Evolutionary conservation across 1,284 basidiomycete species (phyloP).

Genomic region (Apiotrichum laibachii): DNA sequence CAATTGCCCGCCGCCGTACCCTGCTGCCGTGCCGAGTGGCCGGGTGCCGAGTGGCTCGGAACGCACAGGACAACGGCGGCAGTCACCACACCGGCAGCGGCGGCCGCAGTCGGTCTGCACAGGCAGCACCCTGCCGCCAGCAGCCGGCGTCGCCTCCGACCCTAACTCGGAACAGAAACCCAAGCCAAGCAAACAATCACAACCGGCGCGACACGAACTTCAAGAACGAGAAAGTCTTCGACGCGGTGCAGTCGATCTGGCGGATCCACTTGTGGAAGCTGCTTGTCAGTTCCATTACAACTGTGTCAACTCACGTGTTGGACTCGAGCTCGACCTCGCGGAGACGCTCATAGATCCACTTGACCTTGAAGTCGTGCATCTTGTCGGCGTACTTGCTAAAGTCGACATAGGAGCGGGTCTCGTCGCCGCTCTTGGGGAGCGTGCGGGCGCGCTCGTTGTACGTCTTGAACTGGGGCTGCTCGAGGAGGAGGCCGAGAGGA

Average conservation of each 20-base stretch:
- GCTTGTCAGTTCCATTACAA: neutral
- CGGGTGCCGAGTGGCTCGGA: no score
- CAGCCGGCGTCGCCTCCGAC: neutral
- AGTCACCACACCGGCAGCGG: no score
- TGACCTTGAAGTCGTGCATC: constrained; percentile 77
- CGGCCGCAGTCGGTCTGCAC: no score
- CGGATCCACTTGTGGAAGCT: constrained; percentile 49
- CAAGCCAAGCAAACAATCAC: neutral
- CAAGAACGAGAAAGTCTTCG: constrained; percentile 33
- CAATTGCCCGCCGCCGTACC: no score
- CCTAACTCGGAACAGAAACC: neutral
- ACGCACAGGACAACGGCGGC: no score
- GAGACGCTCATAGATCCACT: constrained; percentile 79
- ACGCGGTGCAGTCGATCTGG: constrained; percentile 40
- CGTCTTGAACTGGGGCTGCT: constrained; percentile 73
- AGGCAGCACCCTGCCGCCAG: neutral
- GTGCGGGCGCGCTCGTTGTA: constrained; percentile 56
- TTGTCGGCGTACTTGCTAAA: constrained; percentile 64
- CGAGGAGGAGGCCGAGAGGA: constrained; percentile 87
- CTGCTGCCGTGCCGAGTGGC: no score
- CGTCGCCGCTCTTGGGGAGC: constrained; percentile 15
- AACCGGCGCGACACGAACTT: constrained; percentile 53
- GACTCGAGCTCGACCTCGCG: constrained; percentile 74
- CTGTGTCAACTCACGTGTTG: constrained; percentile 62
- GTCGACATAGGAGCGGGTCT: constrained; percentile 56